Conservation (phyloP, 148 eudicot species). For the Vaccinium macrocarpon region DNA sequence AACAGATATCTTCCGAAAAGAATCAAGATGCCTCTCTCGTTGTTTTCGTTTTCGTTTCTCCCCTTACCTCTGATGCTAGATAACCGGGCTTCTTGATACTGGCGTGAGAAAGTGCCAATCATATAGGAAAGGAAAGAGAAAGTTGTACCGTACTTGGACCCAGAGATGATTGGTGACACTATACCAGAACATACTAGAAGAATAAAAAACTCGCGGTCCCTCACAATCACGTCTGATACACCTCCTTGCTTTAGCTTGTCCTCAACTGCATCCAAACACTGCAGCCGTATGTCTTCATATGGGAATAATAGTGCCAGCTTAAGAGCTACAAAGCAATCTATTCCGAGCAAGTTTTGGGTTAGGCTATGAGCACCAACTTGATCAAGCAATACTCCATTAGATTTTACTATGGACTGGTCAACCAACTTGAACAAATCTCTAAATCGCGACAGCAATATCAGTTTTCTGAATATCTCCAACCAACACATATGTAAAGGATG, state of each 20-base stretch:
- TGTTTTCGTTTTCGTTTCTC: slow-evolving; percentile 11
- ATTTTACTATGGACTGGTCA: slow-evolving; percentile 47
- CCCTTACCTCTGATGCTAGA: slow-evolving; percentile 23
- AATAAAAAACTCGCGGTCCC: slow-evolving; percentile 49
- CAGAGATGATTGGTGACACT: slow-evolving; percentile 50
- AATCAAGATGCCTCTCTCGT: slow-evolving; percentile 24
- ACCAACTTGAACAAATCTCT: slow-evolving; percentile 45
- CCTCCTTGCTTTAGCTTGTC: slow-evolving; percentile 60
- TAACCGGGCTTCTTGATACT: slow-evolving; percentile 50
- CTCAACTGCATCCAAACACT: slow-evolving; percentile 74
- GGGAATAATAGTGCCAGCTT: slow-evolving; percentile 57
- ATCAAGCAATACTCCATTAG: slow-evolving; percentile 41
- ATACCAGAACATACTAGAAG: slow-evolving; percentile 68
- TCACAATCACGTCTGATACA: slow-evolving; percentile 34
- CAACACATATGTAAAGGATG: slow-evolving; percentile 93
- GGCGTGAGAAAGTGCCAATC: slow-evolving; percentile 69
- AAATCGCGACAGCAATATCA: slow-evolving; percentile 36
- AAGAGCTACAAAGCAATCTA: slow-evolving; percentile 71
- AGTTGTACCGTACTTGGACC: slow-evolving; percentile 55
- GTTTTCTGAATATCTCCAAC: slow-evolving; percentile 59
- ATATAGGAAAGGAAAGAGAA: slow-evolving; percentile 70
- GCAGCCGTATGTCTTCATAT: slow-evolving; percentile 53
- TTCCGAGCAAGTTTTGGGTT: slow-evolving; percentile 30
- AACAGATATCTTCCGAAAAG: slow-evolving; percentile 55
- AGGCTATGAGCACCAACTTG: slow-evolving; percentile 54